Evolutionary conservation across 2,329 filamentous ascomycete species (phyloP).

Genomic region (Ceratocystis papillata): DNA sequence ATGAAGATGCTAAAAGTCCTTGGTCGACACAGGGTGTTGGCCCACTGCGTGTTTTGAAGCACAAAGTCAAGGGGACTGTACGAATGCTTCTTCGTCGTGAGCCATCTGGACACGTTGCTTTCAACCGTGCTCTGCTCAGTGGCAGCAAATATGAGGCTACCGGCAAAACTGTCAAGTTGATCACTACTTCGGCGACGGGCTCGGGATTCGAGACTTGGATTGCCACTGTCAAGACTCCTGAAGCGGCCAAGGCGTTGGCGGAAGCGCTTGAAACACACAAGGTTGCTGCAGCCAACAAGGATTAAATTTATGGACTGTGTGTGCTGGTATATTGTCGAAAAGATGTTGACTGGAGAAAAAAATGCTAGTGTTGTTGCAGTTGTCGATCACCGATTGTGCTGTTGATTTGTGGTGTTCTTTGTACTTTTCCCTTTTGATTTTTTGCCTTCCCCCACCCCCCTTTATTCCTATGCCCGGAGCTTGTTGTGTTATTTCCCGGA

Average conservation of each 20-base stretch:
- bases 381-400: background rate
- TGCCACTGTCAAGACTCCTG: constrained; percentile 57
- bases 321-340: background rate
- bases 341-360: background rate
- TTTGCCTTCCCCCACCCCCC: background rate
- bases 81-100: constrained; percentile 65
- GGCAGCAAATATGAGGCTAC: constrained; percentile 52
- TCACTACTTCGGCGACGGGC: constrained; percentile 47
- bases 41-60: constrained; percentile 58
- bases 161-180: constrained; percentile 50
- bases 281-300: constrained; percentile 44
- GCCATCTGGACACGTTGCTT: constrained; percentile 58
- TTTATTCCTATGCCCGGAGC: background rate
- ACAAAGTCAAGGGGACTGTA: constrained; percentile 56
- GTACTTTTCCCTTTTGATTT: background rate
- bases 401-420: constrained; percentile 8
- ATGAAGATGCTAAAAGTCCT: constrained; percentile 38
- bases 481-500: constrained; percentile 10
- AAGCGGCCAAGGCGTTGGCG: constrained; percentile 45
- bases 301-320: background rate
- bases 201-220: constrained; percentile 57
- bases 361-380: background rate
- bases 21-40: constrained; percentile 66
- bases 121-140: constrained; percentile 58
- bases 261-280: constrained; percentile 44